Percentiles rank a stretch among this genome's conserved stretches.
Evolutionary conservation across 2,329 filamentous ascomycete species (phyloP).

Genomic region (Ophiostoma sp.): DNA sequence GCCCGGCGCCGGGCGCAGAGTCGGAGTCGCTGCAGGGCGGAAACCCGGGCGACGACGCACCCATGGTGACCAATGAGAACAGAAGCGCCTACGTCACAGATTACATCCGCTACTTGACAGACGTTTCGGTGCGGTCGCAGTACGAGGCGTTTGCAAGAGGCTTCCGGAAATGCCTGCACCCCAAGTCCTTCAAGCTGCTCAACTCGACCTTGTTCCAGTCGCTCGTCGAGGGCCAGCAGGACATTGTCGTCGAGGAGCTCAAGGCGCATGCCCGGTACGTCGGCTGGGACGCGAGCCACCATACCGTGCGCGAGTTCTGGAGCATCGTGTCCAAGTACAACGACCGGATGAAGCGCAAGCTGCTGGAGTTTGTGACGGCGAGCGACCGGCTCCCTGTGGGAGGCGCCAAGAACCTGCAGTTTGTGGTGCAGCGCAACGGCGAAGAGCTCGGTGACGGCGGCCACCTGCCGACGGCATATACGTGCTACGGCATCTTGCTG

Average conservation of each 20-base stretch:
- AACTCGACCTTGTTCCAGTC: slow-evolving; percentile 65
- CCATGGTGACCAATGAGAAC: slow-evolving; percentile 75
- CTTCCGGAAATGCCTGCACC: slow-evolving; percentile 68
- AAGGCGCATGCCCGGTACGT: slow-evolving; percentile 70
- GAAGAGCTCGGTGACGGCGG: slow-evolving; percentile 50
- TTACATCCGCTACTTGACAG: slow-evolving; percentile 78
- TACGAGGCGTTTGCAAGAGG: slow-evolving; percentile 75
- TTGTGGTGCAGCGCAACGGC: slow-evolving; percentile 74
- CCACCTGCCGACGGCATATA: slow-evolving; percentile 77
- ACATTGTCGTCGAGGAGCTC: slow-evolving; percentile 72
- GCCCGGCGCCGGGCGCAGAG: not conserved
- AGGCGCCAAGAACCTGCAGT: slow-evolving; percentile 74
- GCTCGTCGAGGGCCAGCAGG: slow-evolving; percentile 75
- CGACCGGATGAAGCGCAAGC: slow-evolving; percentile 62
- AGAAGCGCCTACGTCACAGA: slow-evolving; percentile 72
- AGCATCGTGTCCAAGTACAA: slow-evolving; percentile 63
- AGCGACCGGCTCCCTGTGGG: slow-evolving; percentile 85
- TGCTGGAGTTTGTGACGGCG: slow-evolving; percentile 93
- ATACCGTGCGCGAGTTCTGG: slow-evolving; percentile 77
- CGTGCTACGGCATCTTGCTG: slow-evolving; percentile 84
- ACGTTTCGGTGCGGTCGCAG: slow-evolving; percentile 70
- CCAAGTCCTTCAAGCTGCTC: slow-evolving; percentile 66
- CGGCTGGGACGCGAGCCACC: slow-evolving; percentile 66
- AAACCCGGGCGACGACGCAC: slow-evolving; percentile 36
- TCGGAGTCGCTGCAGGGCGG: not conserved